phyloP scores from a whole-genome alignment of 1,284 basidiomycete genomes.

The Clitocybe nebularis region DNA sequence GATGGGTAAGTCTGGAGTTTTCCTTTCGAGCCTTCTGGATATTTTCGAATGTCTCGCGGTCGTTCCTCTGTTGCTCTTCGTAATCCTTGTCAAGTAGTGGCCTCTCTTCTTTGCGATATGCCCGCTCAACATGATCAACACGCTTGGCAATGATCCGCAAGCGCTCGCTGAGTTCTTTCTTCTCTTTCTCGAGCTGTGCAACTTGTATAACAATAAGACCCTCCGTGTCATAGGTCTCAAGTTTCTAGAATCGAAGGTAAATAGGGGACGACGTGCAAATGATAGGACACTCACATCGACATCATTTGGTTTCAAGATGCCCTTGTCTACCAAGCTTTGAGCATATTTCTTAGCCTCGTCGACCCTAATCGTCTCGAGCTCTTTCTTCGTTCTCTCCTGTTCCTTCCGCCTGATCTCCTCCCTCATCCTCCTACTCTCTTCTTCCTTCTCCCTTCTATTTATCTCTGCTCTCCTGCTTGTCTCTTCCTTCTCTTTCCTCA shows the following conservation, averaged over 20 bases:
- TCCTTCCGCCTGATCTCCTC: slow-evolving; percentile 76
- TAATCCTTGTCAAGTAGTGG: slow-evolving; percentile 88
- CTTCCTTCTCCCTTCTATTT: slow-evolving; percentile 68
- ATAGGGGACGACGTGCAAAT: slow-evolving; percentile 4
- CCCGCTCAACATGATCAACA: slow-evolving; percentile 94
- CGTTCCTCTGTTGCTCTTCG: slow-evolving; percentile 77
- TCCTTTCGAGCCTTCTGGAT: slow-evolving; percentile 64
- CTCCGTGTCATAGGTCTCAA: slow-evolving; percentile 85
- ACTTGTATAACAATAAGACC: slow-evolving; percentile 91
- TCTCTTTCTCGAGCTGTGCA: slow-evolving; percentile 95
- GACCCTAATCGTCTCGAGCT: slow-evolving; percentile 79
- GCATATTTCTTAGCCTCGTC: slow-evolving; percentile 92
- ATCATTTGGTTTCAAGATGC: slow-evolving; percentile 78
- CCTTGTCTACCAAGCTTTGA: slow-evolving; percentile 80
- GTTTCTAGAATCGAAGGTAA: slow-evolving; percentile 46
- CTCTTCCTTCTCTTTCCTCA: slow-evolving; percentile 90
- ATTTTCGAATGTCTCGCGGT: slow-evolving; percentile 68
- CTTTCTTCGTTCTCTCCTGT: slow-evolving; percentile 73
- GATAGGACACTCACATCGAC: slow-evolving; percentile 55
- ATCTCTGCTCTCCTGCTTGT: slow-evolving; percentile 76
- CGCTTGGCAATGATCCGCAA: slow-evolving; percentile 86
- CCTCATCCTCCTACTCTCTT: slow-evolving; percentile 60
- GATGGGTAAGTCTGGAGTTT: slow-evolving; percentile 58
- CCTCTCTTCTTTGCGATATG: slow-evolving; percentile 91
- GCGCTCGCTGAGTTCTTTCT: slow-evolving; percentile 83